Conservation (phyloP, 176 grass and related monocot genomes). For the Otatea glauca region DNA sequence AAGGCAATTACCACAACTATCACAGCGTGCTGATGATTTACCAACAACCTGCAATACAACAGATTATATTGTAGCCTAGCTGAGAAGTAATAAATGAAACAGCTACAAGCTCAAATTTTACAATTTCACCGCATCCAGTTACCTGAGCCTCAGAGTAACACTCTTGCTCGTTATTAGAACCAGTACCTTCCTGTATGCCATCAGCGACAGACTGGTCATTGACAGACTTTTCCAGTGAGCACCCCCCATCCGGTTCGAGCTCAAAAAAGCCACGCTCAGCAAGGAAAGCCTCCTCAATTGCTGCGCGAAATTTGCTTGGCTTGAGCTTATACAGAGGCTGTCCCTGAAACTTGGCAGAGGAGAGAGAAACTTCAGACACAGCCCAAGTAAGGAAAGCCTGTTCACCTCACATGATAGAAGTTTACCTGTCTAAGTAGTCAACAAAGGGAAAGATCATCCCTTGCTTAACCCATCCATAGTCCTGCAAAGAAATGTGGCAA, state of each 20-base stretch:
- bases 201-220: constrained; percentile 46
- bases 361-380: constrained; percentile 27
- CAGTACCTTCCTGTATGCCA: constrained; percentile 53
- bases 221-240: constrained; percentile 45
- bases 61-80: constrained; percentile 24
- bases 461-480: constrained; percentile 90
- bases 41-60: constrained; percentile 44
- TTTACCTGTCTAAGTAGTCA: constrained; percentile 72
- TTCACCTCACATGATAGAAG: background rate
- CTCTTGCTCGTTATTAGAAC: constrained; percentile 71
- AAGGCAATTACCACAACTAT: constrained; percentile 63
- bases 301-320: constrained; percentile 63
- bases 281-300: constrained; percentile 93
- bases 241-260: constrained; percentile 42
- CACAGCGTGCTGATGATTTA: constrained; percentile 55
- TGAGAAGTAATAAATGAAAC: constrained; percentile 4
- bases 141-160: constrained; percentile 68
- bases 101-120: background rate
- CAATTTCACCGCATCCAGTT: constrained; percentile 7
- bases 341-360: constrained; percentile 70
- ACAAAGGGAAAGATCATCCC: constrained; percentile 88
- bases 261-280: constrained; percentile 73
- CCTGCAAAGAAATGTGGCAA: constrained; percentile 41
- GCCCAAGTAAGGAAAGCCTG: background rate
- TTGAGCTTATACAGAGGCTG: constrained; percentile 70